Evolutionary conservation across 148 eudicot species (phyloP).

Genomic region (Rhododendron molle): DNA sequence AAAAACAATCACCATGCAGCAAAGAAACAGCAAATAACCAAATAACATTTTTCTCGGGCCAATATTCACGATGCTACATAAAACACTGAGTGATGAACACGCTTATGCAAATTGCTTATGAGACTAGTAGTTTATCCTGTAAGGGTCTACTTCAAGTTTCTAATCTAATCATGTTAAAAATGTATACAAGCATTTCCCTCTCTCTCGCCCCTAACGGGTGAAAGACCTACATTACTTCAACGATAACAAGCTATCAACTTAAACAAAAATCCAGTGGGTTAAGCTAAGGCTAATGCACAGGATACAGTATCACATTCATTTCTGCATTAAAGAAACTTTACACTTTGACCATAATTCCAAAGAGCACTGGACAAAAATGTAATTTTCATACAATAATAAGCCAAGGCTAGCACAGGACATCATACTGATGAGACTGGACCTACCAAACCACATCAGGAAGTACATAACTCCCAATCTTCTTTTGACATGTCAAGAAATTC

Average conservation of each 20-base stretch:
- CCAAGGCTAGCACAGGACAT: background rate
- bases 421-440: constrained; percentile 1
- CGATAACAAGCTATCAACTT: background rate
- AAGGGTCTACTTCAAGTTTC: background rate
- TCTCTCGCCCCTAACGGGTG: background rate
- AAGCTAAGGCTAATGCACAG: background rate
- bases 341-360: background rate
- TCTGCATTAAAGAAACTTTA: background rate
- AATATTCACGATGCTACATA: background rate
- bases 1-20: background rate
- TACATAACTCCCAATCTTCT: constrained; percentile 84
- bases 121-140: background rate
- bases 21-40: background rate
- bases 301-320: background rate
- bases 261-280: background rate
- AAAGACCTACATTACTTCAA: background rate
- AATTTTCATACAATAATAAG: background rate
- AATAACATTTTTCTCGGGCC: too few species aligned
- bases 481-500: constrained; percentile 78
- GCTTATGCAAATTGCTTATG: background rate
- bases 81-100: background rate
- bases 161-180: background rate
- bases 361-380: background rate
- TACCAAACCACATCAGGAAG: constrained; percentile 26
- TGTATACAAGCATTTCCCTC: background rate